Percentiles rank a stretch among this genome's conserved stretches.
phyloP scores from a whole-genome alignment of 768 basidiomycete genomes.

The Suillus subluteus region DNA sequence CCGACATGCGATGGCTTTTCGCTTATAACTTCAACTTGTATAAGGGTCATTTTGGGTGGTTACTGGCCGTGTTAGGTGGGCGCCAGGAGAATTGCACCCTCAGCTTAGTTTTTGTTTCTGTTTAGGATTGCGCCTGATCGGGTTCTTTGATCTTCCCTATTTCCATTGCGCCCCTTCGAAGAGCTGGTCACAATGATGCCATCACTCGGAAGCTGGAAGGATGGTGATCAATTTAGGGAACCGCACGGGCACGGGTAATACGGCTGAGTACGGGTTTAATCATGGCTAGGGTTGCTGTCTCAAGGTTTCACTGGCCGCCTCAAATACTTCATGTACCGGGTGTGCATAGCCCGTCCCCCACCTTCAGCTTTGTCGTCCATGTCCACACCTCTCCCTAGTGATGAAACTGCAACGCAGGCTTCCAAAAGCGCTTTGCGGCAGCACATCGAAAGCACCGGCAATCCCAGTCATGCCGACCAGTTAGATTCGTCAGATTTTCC shows the following conservation, averaged over 20 bases:
- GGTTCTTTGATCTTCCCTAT: too few species aligned
- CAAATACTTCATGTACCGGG: not conserved
- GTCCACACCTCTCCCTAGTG: not conserved
- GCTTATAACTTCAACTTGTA: too few species aligned
- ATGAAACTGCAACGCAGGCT: not conserved
- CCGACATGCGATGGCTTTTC: too few species aligned
- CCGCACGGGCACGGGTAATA: not conserved
- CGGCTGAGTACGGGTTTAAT: not conserved
- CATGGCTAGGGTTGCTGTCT: not conserved
- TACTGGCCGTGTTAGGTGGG: too few species aligned
- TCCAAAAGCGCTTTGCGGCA: not conserved
- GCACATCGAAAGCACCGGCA: not conserved
- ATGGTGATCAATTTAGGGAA: not conserved
- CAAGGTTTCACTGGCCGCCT: not conserved
- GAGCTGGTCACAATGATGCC: too few species aligned
- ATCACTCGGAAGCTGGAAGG: not conserved
- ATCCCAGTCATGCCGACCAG: not conserved
- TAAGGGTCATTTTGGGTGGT: too few species aligned
- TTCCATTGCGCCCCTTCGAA: too few species aligned
- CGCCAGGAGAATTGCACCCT: too few species aligned
- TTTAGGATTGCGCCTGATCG: too few species aligned
- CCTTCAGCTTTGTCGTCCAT: not conserved
- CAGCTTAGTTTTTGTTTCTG: too few species aligned
- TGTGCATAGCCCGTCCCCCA: not conserved
- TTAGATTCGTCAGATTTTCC: conserved; percentile 12